These are phyloP conservation scores for Geranomyces michiganensis DNA, from an alignment of 192 early-diverging fungal genomes.

Conservation along the genomic window DNA sequence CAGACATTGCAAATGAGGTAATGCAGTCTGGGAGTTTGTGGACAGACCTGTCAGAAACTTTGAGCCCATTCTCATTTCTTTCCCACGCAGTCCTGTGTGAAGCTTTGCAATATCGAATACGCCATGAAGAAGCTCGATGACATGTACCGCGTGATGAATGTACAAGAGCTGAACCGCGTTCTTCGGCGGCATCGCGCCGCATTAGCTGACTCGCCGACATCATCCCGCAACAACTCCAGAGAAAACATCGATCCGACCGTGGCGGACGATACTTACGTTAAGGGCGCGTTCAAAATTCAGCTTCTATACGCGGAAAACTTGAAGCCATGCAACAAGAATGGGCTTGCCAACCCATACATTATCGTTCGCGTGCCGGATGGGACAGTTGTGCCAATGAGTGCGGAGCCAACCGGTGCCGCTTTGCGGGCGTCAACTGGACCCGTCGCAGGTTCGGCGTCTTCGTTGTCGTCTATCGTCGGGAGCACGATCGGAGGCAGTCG, in stretches of 20 bases:
- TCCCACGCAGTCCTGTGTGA: slow-evolving; percentile 53
- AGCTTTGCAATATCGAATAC: slow-evolving; percentile 61
- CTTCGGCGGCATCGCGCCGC: slow-evolving; percentile 48
- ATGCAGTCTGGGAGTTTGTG: not conserved
- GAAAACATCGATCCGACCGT: slow-evolving; percentile 8
- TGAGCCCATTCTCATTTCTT: not conserved
- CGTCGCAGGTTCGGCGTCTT: not conserved
- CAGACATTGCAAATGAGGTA: slow-evolving; percentile 56
- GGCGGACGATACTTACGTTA: slow-evolving; percentile 39
- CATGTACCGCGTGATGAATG: slow-evolving; percentile 59
- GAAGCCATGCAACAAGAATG: slow-evolving; percentile 58
- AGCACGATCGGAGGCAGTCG: not conserved
- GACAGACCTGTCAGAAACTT: too few species aligned
- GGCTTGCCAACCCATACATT: slow-evolving; percentile 54
- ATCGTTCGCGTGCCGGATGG: slow-evolving; percentile 60
- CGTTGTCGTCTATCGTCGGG: not conserved
- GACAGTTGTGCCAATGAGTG: slow-evolving; percentile 43
- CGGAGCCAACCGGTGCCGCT: slow-evolving; percentile 22
- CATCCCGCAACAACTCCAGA: not conserved
- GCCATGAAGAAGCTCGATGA: slow-evolving; percentile 57
- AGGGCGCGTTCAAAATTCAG: slow-evolving; percentile 52
- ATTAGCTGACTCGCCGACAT: slow-evolving; percentile 7
- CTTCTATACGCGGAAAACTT: slow-evolving; percentile 59
- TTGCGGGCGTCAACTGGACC: not conserved
- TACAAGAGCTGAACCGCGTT: slow-evolving; percentile 40